Base-by-base conservation (phyloP, 495 filamentous ascomycete species). In the Daldinia caldariorum region DNA sequence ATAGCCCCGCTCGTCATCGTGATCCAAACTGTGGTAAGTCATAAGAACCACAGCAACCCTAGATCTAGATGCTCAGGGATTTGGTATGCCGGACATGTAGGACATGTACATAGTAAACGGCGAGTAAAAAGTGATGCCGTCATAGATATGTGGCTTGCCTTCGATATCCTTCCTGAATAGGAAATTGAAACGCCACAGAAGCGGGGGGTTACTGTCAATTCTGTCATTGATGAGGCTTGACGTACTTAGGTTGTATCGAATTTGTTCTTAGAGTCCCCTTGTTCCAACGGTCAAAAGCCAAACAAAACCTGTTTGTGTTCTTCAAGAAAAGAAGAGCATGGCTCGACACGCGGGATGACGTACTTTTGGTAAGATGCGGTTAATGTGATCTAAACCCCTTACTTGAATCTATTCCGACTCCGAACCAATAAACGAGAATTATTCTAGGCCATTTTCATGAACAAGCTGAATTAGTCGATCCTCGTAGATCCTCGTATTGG, bases 301-400 rank as follows among this genome's bases (percentile, higher is more conserved):
- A 65, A 26, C 26, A 26, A 65, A 72, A 64, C 69, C 59, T 39
- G 70, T 72, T 72, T 68, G 35, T 45, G 4, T 31, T 58, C 38
- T 56, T 1, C 3, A 26, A 26, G 26, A 26, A 26, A 16, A 39
- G 54, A 61, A 61, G 47, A 53, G 67, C 41, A 61, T 41, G 22
- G 61, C 29, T 61, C 34, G 18, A 54, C 53, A 58, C 50, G 61
- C 49, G 64, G 65, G 14, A 72, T 72, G 70, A 68, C 70, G 70
- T 66, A 72, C 34, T 22, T 53, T 41, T 57, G 32, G 61, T 69
- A 41, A 70, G 67, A 64, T 66, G 68, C 68, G 68, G 58, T 62
- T 71, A 63, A 62, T 70, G 39, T 61, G 61, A 61, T 41, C 4
- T 49, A 6, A 38, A 60, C 53, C 68, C 68, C 68, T 56, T 61